A percentile compares a stretch with the other conserved stretches of the same genome.
Evolutionary conservation across 1,139 yeast genomes (phyloP).

Genomic region (Debaryomycetaceae sp.): DNA sequence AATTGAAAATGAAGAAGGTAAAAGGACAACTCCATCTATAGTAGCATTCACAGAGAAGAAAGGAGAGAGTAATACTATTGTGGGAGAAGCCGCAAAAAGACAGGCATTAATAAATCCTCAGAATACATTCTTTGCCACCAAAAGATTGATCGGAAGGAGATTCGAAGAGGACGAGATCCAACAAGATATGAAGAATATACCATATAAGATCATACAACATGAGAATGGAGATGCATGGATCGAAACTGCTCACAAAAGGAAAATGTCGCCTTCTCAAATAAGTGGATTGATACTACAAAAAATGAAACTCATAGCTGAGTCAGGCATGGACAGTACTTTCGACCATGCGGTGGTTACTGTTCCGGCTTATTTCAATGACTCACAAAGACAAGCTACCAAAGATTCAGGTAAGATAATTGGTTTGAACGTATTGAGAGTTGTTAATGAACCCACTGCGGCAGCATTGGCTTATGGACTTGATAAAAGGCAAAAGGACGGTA

Average conservation of each 20-base stretch:
- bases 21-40: slow-evolving; percentile 97
- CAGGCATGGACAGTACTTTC: slow-evolving; percentile 54
- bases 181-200: slow-evolving; percentile 57
- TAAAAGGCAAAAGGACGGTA: slow-evolving; percentile 51
- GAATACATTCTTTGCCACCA: slow-evolving; percentile 96
- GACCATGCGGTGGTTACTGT: slow-evolving; percentile 81
- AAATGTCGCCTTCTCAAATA: slow-evolving; percentile 90
- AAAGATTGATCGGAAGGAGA: slow-evolving; percentile 83
- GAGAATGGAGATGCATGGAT: slow-evolving; percentile 99
- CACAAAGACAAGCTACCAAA: slow-evolving; percentile 77
- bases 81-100: slow-evolving; percentile 98
- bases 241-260: slow-evolving; percentile 89
- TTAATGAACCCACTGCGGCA: slow-evolving; percentile 82
- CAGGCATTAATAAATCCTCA: slow-evolving; percentile 99
- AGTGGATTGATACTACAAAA: slow-evolving; percentile 96
- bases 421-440: slow-evolving; percentile 61
- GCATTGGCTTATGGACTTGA: slow-evolving; percentile 76
- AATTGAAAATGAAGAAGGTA: slow-evolving; percentile 83
- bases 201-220: slow-evolving; percentile 96
- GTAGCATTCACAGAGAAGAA: slow-evolving; percentile 94
- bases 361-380: slow-evolving; percentile 77
- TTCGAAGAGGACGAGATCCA: slow-evolving; percentile 64
- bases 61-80: slow-evolving; percentile 76
- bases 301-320: slow-evolving; percentile 97
- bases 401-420: slow-evolving; percentile 68